Percentiles rank a stretch among this genome's conserved stretches.
Conservation (phyloP, 2,329 filamentous ascomycete species). For the Diaporthe citri region DNA sequence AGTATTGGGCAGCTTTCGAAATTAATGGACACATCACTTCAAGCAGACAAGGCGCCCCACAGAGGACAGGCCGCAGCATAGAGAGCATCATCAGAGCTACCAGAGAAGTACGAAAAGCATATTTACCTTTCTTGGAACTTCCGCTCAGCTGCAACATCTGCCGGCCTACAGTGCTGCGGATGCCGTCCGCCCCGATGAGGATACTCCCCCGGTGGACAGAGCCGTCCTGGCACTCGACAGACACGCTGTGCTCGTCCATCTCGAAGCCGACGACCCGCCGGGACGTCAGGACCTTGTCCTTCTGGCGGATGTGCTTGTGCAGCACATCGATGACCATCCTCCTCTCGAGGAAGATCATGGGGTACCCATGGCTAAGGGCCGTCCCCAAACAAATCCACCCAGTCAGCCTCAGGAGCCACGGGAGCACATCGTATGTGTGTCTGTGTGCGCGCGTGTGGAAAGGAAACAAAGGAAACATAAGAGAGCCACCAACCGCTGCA, state of each 20-base stretch:
- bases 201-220: conserved; percentile 39
- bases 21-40: not conserved
- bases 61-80: not conserved
- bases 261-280: conserved; percentile 48
- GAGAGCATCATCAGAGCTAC: not conserved
- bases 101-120: not conserved
- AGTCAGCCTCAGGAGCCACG: not conserved
- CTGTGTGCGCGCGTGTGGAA: too few relatives aligned
- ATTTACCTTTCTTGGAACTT: conserved; percentile 2
- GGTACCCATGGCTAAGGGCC: conserved; percentile 48
- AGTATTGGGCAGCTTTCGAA: not conserved
- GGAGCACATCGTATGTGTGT: not conserved
- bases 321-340: conserved; percentile 51
- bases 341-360: conserved; percentile 52
- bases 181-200: conserved; percentile 41
- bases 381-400: not conserved
- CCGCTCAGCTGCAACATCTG: conserved; percentile 42
- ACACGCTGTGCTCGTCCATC: not conserved
- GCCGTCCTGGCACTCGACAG: conserved; percentile 38
- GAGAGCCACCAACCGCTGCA: conserved; percentile 17
- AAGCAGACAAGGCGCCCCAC: not conserved
- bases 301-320: conserved; percentile 51
- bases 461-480: not conserved
- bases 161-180: conserved; percentile 35
- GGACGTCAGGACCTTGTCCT: conserved; percentile 48